Evolutionary conservation across 495 filamentous ascomycete species (phyloP).

Genomic region (Astrothelium subdiscretum): DNA sequence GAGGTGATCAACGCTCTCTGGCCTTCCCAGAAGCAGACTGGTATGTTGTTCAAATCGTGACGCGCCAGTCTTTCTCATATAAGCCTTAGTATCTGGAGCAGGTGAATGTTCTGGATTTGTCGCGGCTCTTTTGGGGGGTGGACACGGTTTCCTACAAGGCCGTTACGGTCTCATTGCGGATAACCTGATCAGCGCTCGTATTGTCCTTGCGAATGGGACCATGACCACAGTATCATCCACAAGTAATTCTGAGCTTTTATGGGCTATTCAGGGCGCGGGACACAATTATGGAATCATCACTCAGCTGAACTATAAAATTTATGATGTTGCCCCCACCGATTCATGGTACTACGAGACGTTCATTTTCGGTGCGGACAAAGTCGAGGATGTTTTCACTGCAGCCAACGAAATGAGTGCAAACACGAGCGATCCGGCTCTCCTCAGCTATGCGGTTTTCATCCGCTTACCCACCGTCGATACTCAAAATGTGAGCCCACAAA

Average conservation of each 20-base stretch:
- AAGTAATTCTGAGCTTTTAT: slow-evolving; percentile 39
- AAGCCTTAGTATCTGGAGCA: background rate
- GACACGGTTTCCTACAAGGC: background rate
- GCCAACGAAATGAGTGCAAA: background rate
- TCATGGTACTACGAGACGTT: slow-evolving; percentile 35
- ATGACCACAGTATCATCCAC: slow-evolving; percentile 27
- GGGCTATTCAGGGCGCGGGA: slow-evolving; percentile 47
- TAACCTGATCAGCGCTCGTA: slow-evolving; percentile 38
- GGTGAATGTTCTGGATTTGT: background rate
- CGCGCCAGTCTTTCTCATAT: background rate
- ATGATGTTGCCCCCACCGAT: slow-evolving; percentile 22
- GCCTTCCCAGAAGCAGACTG: background rate
- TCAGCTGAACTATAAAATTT: slow-evolving; percentile 35
- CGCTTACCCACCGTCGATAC: background rate
- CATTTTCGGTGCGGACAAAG: slow-evolving; percentile 37
- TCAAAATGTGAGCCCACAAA: background rate
- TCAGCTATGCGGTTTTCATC: background rate
- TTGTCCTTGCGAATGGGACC: slow-evolving; percentile 47
- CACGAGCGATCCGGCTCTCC: background rate
- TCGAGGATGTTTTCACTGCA: slow-evolving; percentile 34
- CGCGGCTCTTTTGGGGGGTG: background rate
- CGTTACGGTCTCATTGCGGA: slow-evolving; percentile 44
- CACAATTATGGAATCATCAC: slow-evolving; percentile 53
- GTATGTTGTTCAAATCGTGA: background rate
- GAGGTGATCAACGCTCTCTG: background rate